Evolutionary conservation across 768 basidiomycete species (phyloP).

Genomic region (Sarcodon aspratus): DNA sequence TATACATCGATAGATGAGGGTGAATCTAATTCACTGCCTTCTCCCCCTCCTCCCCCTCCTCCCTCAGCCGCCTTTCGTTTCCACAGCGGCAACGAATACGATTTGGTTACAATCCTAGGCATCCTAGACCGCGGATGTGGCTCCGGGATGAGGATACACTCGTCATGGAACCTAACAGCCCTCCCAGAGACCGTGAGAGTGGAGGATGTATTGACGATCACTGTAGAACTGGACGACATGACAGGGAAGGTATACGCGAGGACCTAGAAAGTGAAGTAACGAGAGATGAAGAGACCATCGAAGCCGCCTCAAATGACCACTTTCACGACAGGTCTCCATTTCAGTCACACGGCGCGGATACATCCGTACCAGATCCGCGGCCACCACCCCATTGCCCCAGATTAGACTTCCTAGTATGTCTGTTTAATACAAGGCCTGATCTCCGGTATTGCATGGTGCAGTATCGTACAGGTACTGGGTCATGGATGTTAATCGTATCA

Average conservation of each 20-base stretch:
- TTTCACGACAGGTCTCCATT: no score
- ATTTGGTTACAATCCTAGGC: constrained; percentile 47
- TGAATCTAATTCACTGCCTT: not conserved
- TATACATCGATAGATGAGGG: constrained; percentile 22
- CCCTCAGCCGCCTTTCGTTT: constrained; percentile 24
- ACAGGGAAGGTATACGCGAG: not conserved
- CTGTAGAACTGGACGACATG: not conserved
- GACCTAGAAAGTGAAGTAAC: no score
- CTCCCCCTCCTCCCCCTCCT: constrained; percentile 1
- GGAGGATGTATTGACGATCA: not conserved
- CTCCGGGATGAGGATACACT: constrained; percentile 71
- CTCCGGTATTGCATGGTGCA: no score
- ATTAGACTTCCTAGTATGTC: no score
- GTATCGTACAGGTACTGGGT: no score
- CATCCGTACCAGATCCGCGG: no score
- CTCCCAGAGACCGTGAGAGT: constrained; percentile 5
- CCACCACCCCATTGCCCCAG: no score
- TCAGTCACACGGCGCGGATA: no score
- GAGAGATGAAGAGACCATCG: no score
- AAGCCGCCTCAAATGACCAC: no score
- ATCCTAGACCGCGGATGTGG: constrained; percentile 25
- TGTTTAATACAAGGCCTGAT: no score
- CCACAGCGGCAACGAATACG: constrained; percentile 62
- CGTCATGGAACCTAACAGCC: constrained; percentile 57
- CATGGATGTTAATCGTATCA: no score